phyloP scores from a whole-genome alignment of 108 stramenopile genomes.

The Skeletonema grethae region DNA sequence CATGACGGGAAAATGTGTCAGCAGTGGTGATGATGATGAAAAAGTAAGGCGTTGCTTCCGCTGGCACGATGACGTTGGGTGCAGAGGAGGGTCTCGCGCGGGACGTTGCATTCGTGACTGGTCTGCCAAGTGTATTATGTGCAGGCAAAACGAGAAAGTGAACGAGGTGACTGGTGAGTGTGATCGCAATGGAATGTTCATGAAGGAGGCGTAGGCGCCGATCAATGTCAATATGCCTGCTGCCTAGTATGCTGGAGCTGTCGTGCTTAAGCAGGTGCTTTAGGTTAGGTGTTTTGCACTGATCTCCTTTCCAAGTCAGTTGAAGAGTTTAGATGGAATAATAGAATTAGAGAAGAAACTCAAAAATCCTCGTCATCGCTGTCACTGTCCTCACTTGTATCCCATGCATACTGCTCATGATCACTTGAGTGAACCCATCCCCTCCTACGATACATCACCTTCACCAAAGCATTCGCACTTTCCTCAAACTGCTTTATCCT shows the following conservation, averaged over 20 bases:
- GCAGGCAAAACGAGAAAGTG: conserved; percentile 37
- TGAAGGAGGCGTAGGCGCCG: background rate
- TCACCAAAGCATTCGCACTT: conserved; percentile 35
- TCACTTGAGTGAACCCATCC: conserved; percentile 50
- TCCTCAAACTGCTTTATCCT: conserved; percentile 48
- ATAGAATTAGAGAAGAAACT: background rate
- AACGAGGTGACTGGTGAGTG: conserved; percentile 12
- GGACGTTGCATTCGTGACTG: background rate
- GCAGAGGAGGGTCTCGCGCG: background rate
- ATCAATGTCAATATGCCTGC: background rate
- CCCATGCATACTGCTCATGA: conserved; percentile 23
- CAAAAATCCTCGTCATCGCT: conserved; percentile 42
- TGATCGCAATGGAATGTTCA: conserved; percentile 5
- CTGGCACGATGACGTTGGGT: conserved; percentile 34
- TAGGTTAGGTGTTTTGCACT: background rate
- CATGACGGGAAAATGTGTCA: background rate
- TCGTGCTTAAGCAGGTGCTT: too few relatives aligned
- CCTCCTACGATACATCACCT: conserved; percentile 33
- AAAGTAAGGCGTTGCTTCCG: conserved; percentile 22
- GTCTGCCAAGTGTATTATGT: conserved; percentile 17
- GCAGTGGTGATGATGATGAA: conserved; percentile 28
- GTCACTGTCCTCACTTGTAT: conserved; percentile 38
- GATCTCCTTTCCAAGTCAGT: background rate
- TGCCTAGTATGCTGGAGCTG: background rate
- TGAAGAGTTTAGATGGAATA: background rate